Evolutionary conservation across 768 basidiomycete species (phyloP), one percentile per base, ranked within the genome.

Genomic region (Boletus pseudo-olivaceus): DNA sequence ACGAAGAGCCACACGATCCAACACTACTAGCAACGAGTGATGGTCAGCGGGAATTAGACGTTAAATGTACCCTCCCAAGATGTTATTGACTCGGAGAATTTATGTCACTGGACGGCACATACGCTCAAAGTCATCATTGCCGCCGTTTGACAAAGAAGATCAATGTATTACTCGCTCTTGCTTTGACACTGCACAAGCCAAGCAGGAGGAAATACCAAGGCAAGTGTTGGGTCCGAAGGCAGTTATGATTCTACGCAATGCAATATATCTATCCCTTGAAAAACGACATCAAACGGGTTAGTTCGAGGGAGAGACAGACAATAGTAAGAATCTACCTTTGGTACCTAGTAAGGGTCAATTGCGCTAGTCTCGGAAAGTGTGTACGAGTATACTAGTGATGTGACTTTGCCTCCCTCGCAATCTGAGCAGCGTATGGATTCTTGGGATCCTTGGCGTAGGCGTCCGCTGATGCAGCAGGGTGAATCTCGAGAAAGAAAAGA

Each of bases 361-460:
- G 26, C 10, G 15, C 51, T 30, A 29, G 23, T 38, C 20, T 26
- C 20, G 9, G 19, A 4, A n/a, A 40, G 4, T 6, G 4, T 27
- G 34, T 17, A 33, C 33, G 5, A 30, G 37, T 9, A 41, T 43
- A 38, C 60, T 67, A 75, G 35, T 77, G 75, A 46, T 76, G 76
- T n/a, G 63, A 64, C 67, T 87, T 74, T 2, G 61, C 58, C 67
- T 87, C 80, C 68, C 81, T 83, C 50, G 90, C 87, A 53, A 91
- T 82, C 65, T 87, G 80, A 23, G 83, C 83, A 10, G 85, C 87
- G 72, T 90, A 89, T 35, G 90, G 90, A 78, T 93, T 93, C 67
- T 83, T 83, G 33, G 90, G 82, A 68, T 92, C 87, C 62, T 83
- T 85, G 60, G 82, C 82, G 69, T 80, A 90, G 65, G 77, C 71